Conservation (phyloP, 1,284 basidiomycete genomes). For the Pyrrhoderma noxium region DNA sequence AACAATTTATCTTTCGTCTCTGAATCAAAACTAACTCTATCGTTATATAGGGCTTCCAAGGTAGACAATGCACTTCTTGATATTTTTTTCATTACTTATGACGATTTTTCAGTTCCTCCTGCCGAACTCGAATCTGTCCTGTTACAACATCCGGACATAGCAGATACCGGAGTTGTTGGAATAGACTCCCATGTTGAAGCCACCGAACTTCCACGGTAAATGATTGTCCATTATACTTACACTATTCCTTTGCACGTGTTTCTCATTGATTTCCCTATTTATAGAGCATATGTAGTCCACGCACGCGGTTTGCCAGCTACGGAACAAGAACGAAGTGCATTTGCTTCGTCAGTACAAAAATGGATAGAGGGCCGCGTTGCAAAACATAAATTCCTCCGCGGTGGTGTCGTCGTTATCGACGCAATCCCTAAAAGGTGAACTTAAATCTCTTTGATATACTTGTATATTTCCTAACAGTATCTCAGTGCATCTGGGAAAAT, state of each 20-base stretch:
- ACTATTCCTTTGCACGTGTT: too few species aligned
- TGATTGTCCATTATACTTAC: neutral
- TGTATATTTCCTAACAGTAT: neutral
- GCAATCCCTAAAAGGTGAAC: slow-evolving; percentile 56
- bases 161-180: slow-evolving; percentile 70
- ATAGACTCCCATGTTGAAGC: slow-evolving; percentile 52
- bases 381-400: slow-evolving; percentile 57
- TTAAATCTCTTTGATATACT: neutral
- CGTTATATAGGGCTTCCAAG: slow-evolving; percentile 50
- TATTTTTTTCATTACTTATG: neutral
- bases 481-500: slow-evolving; percentile 65
- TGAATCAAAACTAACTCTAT: neutral
- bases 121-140: slow-evolving; percentile 76
- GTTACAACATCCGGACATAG: slow-evolving; percentile 62
- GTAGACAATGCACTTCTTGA: slow-evolving; percentile 24
- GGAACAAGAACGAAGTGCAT: slow-evolving; percentile 31
- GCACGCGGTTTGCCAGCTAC: slow-evolving; percentile 34
- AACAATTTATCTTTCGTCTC: neutral
- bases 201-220: slow-evolving; percentile 70
- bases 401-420: slow-evolving; percentile 52
- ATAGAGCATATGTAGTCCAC: slow-evolving; percentile 66
- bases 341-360: slow-evolving; percentile 42
- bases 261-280: neutral
- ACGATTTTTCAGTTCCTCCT: slow-evolving; percentile 55
- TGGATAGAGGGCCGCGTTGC: slow-evolving; percentile 64